Evolutionary conservation across 148 eudicot genomes (phyloP).

Genomic region (Hydrangea macrophylla): DNA sequence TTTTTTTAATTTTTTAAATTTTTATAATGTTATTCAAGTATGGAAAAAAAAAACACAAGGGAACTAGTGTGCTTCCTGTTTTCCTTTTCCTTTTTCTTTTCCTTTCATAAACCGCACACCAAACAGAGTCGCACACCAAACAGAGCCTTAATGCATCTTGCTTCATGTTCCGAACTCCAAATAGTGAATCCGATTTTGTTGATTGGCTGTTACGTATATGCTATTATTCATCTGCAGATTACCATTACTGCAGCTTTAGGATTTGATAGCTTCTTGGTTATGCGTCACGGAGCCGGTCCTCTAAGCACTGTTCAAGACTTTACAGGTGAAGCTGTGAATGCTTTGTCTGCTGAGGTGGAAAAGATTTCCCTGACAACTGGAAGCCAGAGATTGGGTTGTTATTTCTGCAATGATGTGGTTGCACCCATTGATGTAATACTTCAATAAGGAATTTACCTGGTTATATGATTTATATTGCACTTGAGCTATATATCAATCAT

Average conservation of each 20-base stretch:
- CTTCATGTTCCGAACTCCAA: background rate
- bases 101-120: too few species aligned
- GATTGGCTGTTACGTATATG: background rate
- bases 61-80: too few species aligned
- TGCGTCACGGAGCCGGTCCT: constrained; percentile 96
- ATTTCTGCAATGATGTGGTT: constrained; percentile 96
- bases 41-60: too few species aligned
- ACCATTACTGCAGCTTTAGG: constrained; percentile 85
- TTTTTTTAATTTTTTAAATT: too few species aligned
- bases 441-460: background rate
- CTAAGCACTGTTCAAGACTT: constrained; percentile 19
- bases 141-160: too few species aligned
- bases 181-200: background rate
- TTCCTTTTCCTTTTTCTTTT: too few species aligned
- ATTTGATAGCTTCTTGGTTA: constrained; percentile 92
- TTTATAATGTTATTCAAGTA: too few species aligned
- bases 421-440: constrained; percentile 84
- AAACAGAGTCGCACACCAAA: too few species aligned
- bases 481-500: background rate
- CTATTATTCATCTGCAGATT: constrained; percentile 40
- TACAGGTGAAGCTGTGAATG: constrained; percentile 19
- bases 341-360: constrained; percentile 43
- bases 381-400: constrained; percentile 75
- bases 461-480: too few species aligned
- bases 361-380: constrained; percentile 36